Evolutionary conservation across 176 grass and related monocot species (phyloP).

Genomic region (Ananas comosus): DNA sequence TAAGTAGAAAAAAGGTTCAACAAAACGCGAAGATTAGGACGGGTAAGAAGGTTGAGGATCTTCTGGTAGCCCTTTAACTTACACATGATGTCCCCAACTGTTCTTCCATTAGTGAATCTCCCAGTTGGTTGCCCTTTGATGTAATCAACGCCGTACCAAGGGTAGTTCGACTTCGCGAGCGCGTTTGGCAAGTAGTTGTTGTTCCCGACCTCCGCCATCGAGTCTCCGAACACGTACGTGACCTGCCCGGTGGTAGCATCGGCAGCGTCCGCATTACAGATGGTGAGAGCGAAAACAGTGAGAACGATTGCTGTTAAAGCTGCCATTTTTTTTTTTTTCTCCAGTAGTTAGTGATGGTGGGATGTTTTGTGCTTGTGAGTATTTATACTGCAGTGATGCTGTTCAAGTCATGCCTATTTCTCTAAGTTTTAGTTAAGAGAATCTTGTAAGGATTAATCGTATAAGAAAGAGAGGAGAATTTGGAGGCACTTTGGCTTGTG

Average conservation of each 20-base stretch:
- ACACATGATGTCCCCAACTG: constrained; percentile 93
- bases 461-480: constrained; percentile 4
- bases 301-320: constrained; percentile 6
- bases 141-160: constrained; percentile 91
- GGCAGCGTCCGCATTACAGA: background rate
- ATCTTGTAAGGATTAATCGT: background rate
- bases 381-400: constrained; percentile 1
- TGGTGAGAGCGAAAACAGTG: constrained; percentile 16
- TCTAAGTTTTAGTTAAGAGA: background rate
- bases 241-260: constrained; percentile 19
- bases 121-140: constrained; percentile 45
- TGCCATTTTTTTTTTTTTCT: constrained; percentile 31
- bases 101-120: constrained; percentile 86
- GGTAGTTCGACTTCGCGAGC: constrained; percentile 78
- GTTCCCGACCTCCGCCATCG: constrained; percentile 88
- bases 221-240: constrained; percentile 79
- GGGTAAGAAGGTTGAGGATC: too few relatives aligned
- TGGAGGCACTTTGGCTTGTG: background rate
- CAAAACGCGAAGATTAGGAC: background rate
- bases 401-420: background rate
- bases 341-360: background rate
- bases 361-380: background rate
- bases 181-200: constrained; percentile 75
- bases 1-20: background rate
- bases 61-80: background rate